These are phyloP conservation scores for Funneliformis geosporum DNA, from an alignment of 192 early-diverging fungal species.

Conservation along the genomic window DNA sequence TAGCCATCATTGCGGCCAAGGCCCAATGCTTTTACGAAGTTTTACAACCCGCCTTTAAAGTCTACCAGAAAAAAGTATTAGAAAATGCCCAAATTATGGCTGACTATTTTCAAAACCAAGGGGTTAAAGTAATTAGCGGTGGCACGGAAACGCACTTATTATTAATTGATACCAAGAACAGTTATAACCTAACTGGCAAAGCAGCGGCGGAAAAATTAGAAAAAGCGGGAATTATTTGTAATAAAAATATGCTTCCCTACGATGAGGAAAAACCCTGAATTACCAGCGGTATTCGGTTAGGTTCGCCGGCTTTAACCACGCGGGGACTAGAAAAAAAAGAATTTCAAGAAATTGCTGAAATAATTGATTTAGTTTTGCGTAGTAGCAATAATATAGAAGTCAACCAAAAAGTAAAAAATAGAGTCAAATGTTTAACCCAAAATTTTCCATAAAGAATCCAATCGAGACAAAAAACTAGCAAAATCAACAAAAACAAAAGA, in stretches of 20 bases:
- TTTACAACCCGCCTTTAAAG: background rate
- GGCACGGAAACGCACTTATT: constrained; percentile 4
- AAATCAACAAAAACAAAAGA: too few relatives aligned
- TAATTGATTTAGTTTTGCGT: background rate
- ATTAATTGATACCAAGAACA: background rate
- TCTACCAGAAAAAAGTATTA: constrained; percentile 6
- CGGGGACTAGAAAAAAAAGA: background rate
- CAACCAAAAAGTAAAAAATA: too few relatives aligned
- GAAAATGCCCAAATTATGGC: constrained; percentile 1
- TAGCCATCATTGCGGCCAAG: background rate
- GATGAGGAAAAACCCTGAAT: background rate
- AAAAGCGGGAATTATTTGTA: constrained; percentile 2
- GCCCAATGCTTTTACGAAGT: constrained; percentile 1
- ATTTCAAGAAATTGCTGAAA: background rate
- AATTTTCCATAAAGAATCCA: too few relatives aligned
- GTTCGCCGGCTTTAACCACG: constrained; percentile 11
- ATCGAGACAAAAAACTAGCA: too few relatives aligned
- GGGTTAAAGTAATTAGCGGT: constrained; percentile 5
- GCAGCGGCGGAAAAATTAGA: background rate
- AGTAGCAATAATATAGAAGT: too few relatives aligned
- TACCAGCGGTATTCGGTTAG: background rate
- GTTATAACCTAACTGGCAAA: constrained; percentile 10
- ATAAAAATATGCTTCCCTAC: background rate
- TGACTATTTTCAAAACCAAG: background rate
- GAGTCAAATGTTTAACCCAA: too few relatives aligned